Evolutionary conservation across 2,329 filamentous ascomycete genomes (phyloP).

Genomic region (Aspergillus vadensis): DNA sequence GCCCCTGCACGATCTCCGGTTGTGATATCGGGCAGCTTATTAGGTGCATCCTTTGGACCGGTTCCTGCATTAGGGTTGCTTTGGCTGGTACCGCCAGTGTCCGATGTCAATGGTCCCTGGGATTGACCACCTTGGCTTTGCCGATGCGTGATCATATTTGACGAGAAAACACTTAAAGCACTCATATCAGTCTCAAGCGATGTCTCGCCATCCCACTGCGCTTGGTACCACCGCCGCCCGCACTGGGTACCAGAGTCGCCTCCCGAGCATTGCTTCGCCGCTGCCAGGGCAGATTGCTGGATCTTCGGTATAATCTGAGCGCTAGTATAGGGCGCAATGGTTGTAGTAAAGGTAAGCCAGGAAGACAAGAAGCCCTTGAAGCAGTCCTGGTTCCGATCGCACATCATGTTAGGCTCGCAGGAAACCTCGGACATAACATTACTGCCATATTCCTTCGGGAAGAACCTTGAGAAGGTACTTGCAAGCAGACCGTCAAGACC

Average conservation of each 20-base stretch:
- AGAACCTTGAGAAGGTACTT: slow-evolving; percentile 54
- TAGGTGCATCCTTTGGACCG: slow-evolving; percentile 14
- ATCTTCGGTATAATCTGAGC: slow-evolving; percentile 61
- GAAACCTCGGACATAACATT: slow-evolving; percentile 66
- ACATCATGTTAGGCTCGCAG: slow-evolving; percentile 64
- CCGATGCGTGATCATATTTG: slow-evolving; percentile 31
- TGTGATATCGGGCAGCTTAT: slow-evolving; percentile 28
- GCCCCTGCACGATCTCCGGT: slow-evolving; percentile 42
- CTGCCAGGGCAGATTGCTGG: slow-evolving; percentile 60
- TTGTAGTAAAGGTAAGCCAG: slow-evolving; percentile 64
- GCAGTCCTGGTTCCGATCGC: slow-evolving; percentile 70
- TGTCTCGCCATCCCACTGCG: slow-evolving; percentile 38
- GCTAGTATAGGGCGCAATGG: slow-evolving; percentile 62
- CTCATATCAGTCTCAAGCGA: slow-evolving; percentile 48
- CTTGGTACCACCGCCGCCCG: slow-evolving; percentile 45
- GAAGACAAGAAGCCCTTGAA: slow-evolving; percentile 73
- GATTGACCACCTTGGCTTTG: slow-evolving; percentile 27
- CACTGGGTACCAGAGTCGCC: slow-evolving; percentile 60
- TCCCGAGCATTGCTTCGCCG: slow-evolving; percentile 65
- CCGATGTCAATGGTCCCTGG: slow-evolving; percentile 42
- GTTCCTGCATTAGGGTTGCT: slow-evolving; percentile 49
- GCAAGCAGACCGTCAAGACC: slow-evolving; percentile 60
- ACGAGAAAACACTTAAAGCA: slow-evolving; percentile 40
- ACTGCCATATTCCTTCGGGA: slow-evolving; percentile 49
- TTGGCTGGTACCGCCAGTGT: slow-evolving; percentile 61